Percentiles rank a stretch among this genome's conserved stretches.
Evolutionary conservation across 768 basidiomycete species (phyloP).

Genomic region (Amanita thiersii): DNA sequence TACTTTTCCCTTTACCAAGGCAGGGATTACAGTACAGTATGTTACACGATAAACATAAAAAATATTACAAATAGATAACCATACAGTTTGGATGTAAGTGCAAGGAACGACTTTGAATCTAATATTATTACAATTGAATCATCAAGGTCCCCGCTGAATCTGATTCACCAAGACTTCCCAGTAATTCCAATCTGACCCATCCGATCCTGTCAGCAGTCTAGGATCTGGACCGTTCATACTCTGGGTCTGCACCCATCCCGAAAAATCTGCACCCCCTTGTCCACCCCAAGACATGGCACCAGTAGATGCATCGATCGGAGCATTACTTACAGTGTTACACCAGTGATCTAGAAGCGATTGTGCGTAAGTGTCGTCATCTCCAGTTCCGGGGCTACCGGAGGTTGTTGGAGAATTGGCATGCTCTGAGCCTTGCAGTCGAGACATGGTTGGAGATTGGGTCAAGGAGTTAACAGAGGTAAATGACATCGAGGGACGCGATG

Average conservation of each 20-base stretch:
- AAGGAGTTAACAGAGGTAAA: conserved; percentile 19
- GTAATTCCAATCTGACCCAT: conserved; percentile 69
- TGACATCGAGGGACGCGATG: conserved; percentile 21
- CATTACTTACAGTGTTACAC: conserved; percentile 73
- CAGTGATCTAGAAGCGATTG: conserved; percentile 79
- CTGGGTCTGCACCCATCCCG: conserved; percentile 49
- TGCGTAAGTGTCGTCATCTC: conserved; percentile 66
- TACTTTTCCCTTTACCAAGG: no score
- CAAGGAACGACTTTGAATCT: no score
- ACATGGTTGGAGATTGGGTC: conserved; percentile 47
- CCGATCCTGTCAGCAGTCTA: conserved; percentile 38
- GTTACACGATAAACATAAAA: no score
- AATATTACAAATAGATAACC: no score
- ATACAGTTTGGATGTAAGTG: no score
- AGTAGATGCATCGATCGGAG: conserved; percentile 42
- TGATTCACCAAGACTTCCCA: conserved; percentile 76
- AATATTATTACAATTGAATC: neutral
- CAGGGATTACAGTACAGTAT: no score
- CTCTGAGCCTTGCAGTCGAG: conserved; percentile 48
- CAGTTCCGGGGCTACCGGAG: conserved; percentile 58
- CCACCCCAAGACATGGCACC: conserved; percentile 56
- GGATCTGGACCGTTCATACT: conserved; percentile 32
- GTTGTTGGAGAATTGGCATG: conserved; percentile 51
- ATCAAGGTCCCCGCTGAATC: conserved; percentile 34
- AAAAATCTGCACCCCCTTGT: conserved; percentile 45